Percentiles rank a stretch among this genome's conserved stretches.
These are phyloP conservation scores for Inga laurina DNA, from an alignment of 306 rosid species.

Conservation along the genomic window DNA sequence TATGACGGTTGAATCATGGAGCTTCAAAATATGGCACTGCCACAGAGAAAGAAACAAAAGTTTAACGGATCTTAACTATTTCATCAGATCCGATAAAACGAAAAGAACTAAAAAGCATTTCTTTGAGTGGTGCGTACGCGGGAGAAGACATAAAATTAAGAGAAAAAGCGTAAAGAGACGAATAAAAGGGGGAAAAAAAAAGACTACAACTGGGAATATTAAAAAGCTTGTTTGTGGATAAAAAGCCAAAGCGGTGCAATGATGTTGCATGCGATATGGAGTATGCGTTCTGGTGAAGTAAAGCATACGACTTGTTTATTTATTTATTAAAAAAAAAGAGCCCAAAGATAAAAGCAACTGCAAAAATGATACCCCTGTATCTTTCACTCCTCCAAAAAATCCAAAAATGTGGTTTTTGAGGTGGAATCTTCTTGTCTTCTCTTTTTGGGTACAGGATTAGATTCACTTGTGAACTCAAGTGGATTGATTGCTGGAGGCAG, in stretches of 20 bases:
- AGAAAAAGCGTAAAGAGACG: background rate
- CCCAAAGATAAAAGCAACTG: background rate
- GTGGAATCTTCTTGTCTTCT: constrained; percentile 30
- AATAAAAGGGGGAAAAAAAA: background rate
- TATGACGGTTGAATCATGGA: background rate
- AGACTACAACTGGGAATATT: background rate
- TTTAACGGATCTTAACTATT: background rate
- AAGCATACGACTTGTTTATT: background rate
- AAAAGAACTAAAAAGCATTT: background rate
- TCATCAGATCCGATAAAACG: background rate
- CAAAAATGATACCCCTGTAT: background rate
- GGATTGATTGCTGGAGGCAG: background rate
- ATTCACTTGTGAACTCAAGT: background rate
- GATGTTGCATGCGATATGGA: background rate
- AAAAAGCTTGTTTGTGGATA: background rate
- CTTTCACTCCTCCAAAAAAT: background rate
- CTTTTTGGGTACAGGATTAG: constrained; percentile 11
- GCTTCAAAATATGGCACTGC: background rate
- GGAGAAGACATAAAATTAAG: background rate
- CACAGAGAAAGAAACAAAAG: background rate
- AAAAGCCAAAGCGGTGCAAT: background rate
- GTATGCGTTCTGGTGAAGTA: constrained; percentile 20
- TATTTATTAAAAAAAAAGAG: background rate
- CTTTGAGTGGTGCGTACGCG: background rate
- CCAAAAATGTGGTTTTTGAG: background rate